Conservation (phyloP, 805 yeast species). For the Citeromyces matritensis region DNA sequence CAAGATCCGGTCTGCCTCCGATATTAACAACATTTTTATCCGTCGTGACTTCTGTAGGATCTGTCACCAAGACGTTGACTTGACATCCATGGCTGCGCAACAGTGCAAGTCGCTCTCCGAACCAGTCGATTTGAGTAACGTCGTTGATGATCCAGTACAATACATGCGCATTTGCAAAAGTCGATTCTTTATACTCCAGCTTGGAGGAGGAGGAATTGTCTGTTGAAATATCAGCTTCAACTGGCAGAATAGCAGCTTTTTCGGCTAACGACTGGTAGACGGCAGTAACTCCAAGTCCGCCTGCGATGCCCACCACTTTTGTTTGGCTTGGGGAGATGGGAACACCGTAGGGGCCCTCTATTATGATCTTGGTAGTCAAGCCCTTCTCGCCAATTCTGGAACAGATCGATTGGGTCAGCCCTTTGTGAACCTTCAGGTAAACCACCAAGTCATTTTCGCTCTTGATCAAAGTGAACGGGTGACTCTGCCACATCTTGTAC, state of each 20-base stretch:
- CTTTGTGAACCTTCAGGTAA: conserved; percentile 30
- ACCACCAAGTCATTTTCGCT: conserved; percentile 20
- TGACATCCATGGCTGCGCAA: conserved; percentile 3
- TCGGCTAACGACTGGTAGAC: conserved; percentile 2
- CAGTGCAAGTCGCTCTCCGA: conserved; percentile 5
- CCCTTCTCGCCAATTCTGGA: too few relatives aligned
- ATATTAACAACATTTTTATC: neutral
- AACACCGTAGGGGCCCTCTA: conserved; percentile 45
- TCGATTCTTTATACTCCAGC: conserved; percentile 3
- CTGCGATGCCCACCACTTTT: conserved; percentile 2
- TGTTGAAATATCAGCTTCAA: too few relatives aligned
- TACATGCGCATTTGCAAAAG: conserved; percentile 2
- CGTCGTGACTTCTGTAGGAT: neutral
- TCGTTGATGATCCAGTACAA: conserved; percentile 8
- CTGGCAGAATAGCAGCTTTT: too few relatives aligned
- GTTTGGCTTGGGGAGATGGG: too few relatives aligned
- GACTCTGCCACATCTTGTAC: conserved; percentile 42
- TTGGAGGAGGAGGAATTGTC: neutral
- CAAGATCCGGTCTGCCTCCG: conserved; percentile 1
- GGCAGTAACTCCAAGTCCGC: conserved; percentile 5
- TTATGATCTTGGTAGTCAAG: conserved; percentile 13
- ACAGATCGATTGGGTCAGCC: conserved; percentile 25
- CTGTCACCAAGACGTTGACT: conserved; percentile 4
- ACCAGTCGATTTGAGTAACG: conserved; percentile 4
- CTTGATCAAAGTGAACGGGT: conserved; percentile 33